Conservation (phyloP, 1,139 yeast genomes). For the Yamadazyma taylorii region DNA sequence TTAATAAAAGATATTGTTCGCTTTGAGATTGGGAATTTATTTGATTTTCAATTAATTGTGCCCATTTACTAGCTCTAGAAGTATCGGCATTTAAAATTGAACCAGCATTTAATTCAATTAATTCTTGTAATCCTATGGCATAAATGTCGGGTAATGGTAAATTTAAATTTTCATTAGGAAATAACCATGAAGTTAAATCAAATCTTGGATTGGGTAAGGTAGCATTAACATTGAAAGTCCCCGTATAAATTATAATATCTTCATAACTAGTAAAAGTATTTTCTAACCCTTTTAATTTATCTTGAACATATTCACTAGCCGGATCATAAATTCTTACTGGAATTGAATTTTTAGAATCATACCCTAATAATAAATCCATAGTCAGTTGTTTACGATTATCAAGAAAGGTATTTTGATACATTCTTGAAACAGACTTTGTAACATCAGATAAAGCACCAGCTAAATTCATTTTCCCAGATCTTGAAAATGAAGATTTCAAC, state of each 20-base stretch:
- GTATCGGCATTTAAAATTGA: conserved; percentile 72
- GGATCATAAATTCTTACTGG: conserved; percentile 86
- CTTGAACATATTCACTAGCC: conserved; percentile 73
- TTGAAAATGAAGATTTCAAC: conserved; percentile 85
- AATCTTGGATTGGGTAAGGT: conserved; percentile 45
- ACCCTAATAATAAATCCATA: conserved; percentile 83
- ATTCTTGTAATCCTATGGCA: conserved; percentile 89
- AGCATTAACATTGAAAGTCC: conserved; percentile 90
- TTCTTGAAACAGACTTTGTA: conserved; percentile 90
- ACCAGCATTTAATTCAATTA: conserved; percentile 87
- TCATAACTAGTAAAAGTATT: conserved; percentile 61
- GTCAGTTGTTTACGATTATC: conserved; percentile 88
- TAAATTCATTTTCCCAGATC: conserved; percentile 92
- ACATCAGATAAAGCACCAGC: conserved; percentile 97
- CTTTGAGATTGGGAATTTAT: conserved; percentile 42
- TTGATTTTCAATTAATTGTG: conserved; percentile 53
- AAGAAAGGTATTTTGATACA: conserved; percentile 93
- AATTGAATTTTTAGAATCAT: conserved; percentile 63
- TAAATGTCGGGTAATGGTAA: conserved; percentile 61
- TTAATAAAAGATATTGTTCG: conserved; percentile 37
- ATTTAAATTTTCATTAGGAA: conserved; percentile 61
- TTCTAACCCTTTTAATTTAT: conserved; percentile 52
- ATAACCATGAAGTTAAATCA: conserved; percentile 78
- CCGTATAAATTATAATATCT: conserved; percentile 67
- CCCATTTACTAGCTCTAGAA: conserved; percentile 65